Base-by-base conservation (phyloP, 257 asterid species). In the Parsonsia alboflavescens region DNA sequence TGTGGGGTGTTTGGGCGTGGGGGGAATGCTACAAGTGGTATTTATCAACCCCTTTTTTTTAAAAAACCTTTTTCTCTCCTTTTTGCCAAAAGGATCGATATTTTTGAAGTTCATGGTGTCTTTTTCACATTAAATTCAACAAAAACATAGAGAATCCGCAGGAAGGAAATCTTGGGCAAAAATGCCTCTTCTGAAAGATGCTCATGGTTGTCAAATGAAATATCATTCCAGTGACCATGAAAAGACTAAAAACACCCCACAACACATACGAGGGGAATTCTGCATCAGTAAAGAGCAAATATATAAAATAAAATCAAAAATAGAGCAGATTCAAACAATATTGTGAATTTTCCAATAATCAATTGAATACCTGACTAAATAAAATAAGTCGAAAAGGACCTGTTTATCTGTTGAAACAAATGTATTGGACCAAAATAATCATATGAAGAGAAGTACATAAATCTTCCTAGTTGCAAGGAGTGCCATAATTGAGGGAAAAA, bases 341-440 rank as follows among this genome's bases (percentile, higher is more conserved):
- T 56, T 4, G 17, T 12, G 54, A 62, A 33, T 33, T 77, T 72
- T 54, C 80, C 54, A 65, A 72, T 56, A 77, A 72, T 72, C 26
- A 77, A 77, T 64, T 65, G 70, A 77, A 77, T 77, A 21, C 30
- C 73, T 72, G 42, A 72, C 61, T n/a, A 72, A 57, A 10, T 16
- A 58, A 68, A 57, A 63, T 41, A 71, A 24, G 76, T 52, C 12
- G 24, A 62, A 70, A 67, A 62, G 36, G 39, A 48, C 64, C 69
- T 77, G 81, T 54, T 72, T 65, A 65, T 77, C 59, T 72, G 77
- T 64, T 45, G 52, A 77, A 77, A 72, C 61, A 77, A 77, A 50
- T 72, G 73, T 54, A 72, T 50, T 63, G 41, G 63, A 61, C 42
- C 49, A 39, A 62, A 36, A 52, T 59, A 61, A 33, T 66, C 1